Conservation (phyloP, 768 basidiomycete species). For the Dendrothele bispora region DNA sequence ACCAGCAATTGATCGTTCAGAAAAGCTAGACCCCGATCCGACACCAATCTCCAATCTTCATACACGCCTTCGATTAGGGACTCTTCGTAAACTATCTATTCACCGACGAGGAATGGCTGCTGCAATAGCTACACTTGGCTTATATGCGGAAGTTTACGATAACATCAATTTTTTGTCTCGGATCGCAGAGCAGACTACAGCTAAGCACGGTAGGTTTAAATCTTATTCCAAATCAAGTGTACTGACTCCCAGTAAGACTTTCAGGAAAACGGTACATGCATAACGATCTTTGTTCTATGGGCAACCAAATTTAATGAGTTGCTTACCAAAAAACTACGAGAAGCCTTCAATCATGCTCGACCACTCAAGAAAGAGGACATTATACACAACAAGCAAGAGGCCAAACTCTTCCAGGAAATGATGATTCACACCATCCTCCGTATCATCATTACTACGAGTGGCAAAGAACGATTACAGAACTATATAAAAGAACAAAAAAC, state of each 20-base stretch:
- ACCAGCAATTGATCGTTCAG: too few species aligned
- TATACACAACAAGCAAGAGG: constrained; percentile 21
- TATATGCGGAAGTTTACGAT: constrained; percentile 28
- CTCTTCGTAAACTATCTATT: constrained; percentile 20
- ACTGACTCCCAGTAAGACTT: constrained; percentile 17
- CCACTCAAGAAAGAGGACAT: constrained; percentile 25
- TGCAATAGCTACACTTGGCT: constrained; percentile 18
- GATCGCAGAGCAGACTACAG: constrained; percentile 31
- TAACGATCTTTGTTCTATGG: constrained; percentile 28
- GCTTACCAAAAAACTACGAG: constrained; percentile 17
- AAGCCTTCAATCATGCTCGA: constrained; percentile 20
- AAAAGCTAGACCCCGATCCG: too few species aligned
- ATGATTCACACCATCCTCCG: constrained; percentile 27
- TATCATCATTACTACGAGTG: constrained; percentile 29
- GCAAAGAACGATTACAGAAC: constrained; percentile 22
- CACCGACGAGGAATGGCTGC: constrained; percentile 17
- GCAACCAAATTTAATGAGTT: constrained; percentile 25
- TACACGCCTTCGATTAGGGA: too few species aligned
- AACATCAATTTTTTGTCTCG: constrained; percentile 35
- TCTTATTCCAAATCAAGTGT: not conserved
- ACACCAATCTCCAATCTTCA: too few species aligned
- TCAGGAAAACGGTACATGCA: constrained; percentile 37
- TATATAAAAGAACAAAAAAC: constrained; percentile 20
- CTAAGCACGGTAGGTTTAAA: constrained; percentile 21
- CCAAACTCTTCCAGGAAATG: constrained; percentile 6